phyloP scores from a whole-genome alignment of 768 basidiomycete genomes.

The Amylocystis lapponica region DNA sequence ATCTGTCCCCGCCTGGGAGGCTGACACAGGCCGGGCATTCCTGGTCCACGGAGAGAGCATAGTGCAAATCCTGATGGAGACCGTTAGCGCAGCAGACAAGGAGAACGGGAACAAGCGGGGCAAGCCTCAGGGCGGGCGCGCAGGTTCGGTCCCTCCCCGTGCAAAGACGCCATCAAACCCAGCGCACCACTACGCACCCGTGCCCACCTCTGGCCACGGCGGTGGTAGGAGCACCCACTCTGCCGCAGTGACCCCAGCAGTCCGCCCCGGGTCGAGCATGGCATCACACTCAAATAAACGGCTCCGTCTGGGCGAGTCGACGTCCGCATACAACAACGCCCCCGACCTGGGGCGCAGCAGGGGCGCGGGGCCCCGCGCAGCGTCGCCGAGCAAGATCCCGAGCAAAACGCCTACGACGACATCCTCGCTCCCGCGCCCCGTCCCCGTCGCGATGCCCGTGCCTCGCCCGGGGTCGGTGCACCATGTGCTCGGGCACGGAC shows the following conservation, averaged over 20 bases:
- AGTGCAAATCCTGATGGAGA: conserved; percentile 71
- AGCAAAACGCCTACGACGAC: conserved; percentile 29
- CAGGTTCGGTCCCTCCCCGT: conserved; percentile 56
- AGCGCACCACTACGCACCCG: conserved; percentile 23
- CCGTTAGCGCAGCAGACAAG: conserved; percentile 61
- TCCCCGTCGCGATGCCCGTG: conserved; percentile 42
- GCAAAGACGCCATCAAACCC: conserved; percentile 49
- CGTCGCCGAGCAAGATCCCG: conserved; percentile 47
- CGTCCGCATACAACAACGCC: conserved; percentile 14
- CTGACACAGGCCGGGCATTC: conserved; percentile 66
- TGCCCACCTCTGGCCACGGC: conserved; percentile 22
- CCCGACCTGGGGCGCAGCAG: conserved; percentile 27
- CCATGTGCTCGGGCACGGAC: conserved; percentile 51
- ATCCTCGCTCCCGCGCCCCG: conserved; percentile 32
- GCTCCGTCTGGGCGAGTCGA: conserved; percentile 45
- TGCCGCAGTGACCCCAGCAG: conserved; percentile 58
- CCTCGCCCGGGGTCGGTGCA: conserved; percentile 48
- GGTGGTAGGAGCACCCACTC: conserved; percentile 22
- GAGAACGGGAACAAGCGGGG: conserved; percentile 49
- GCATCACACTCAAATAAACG: conserved; percentile 44
- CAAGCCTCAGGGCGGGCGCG: conserved; percentile 24
- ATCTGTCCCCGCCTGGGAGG: conserved; percentile 84
- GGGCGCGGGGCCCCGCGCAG: conserved; percentile 18
- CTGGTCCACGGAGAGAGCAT: conserved; percentile 82
- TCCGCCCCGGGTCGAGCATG: conserved; percentile 47